Conservation (phyloP, 805 yeast species). For the Lipomyces sp. region DNA sequence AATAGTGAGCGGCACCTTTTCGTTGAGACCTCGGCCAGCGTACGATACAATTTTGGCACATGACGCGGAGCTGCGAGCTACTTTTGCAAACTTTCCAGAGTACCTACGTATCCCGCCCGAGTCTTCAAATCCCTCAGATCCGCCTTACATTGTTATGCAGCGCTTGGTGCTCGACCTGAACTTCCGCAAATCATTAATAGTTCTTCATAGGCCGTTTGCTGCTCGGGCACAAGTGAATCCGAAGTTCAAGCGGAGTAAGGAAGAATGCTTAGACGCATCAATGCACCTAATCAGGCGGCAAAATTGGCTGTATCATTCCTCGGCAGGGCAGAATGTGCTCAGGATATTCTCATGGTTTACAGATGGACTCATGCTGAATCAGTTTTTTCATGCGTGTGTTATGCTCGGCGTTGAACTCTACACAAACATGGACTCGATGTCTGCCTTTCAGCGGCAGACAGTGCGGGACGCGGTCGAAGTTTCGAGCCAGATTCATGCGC, state of each 20-base stretch:
- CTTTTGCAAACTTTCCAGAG: slow-evolving; percentile 32
- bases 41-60: slow-evolving; percentile 28
- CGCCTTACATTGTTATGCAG: slow-evolving; percentile 34
- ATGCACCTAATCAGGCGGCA: slow-evolving; percentile 24
- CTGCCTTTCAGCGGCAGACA: slow-evolving; percentile 18
- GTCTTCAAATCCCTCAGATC: slow-evolving; percentile 26
- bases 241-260: slow-evolving; percentile 21
- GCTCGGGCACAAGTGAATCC: slow-evolving; percentile 17
- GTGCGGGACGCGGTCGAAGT: slow-evolving; percentile 22
- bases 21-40: slow-evolving; percentile 26
- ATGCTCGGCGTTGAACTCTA: slow-evolving; percentile 26
- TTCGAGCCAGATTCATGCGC: slow-evolving; percentile 14
- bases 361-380: slow-evolving; percentile 23
- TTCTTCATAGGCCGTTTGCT: slow-evolving; percentile 34
- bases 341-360: slow-evolving; percentile 21
- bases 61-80: slow-evolving; percentile 32
- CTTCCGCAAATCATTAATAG: slow-evolving; percentile 33
- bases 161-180: slow-evolving; percentile 35
- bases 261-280: slow-evolving; percentile 28
- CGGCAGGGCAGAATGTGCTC: slow-evolving; percentile 17
- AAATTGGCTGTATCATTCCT: slow-evolving; percentile 25
- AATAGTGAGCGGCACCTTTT: slow-evolving; percentile 23
- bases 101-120: slow-evolving; percentile 29
- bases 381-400: slow-evolving; percentile 27
- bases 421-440: slow-evolving; percentile 18